Evolutionary conservation across 2,329 filamentous ascomycete species (phyloP).

Genomic region (Trichophyton mentagrophytes): DNA sequence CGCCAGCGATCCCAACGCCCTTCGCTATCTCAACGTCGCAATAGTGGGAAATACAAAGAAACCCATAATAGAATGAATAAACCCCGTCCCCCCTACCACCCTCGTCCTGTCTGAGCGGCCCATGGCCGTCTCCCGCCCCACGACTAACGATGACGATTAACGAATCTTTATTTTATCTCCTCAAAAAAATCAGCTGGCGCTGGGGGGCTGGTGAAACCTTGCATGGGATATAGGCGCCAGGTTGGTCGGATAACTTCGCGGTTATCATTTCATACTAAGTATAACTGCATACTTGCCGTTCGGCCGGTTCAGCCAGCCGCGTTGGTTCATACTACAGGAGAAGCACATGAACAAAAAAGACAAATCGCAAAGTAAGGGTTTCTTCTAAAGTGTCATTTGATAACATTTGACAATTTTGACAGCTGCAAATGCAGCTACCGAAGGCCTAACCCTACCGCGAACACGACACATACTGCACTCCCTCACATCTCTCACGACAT

Average conservation of each 20-base stretch:
- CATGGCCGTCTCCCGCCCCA: neutral
- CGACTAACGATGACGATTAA: neutral
- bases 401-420: neutral
- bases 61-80: slow-evolving; percentile 47
- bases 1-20: slow-evolving; percentile 56
- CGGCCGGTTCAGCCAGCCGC: neutral
- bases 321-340: neutral
- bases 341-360: neutral
- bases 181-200: neutral
- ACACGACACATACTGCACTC: too few relatives aligned
- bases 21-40: slow-evolving; percentile 48
- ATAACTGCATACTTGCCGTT: neutral
- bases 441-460: too few relatives aligned
- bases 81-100: too few relatives aligned
- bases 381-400: neutral
- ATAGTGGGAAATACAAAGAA: slow-evolving; percentile 51
- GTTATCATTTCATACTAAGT: neutral
- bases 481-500: neutral
- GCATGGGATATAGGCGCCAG: neutral
- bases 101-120: neutral
- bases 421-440: too few relatives aligned
- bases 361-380: neutral
- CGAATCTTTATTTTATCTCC: neutral
- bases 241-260: neutral
- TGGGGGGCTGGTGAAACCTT: neutral